Evolutionary conservation across 2,329 filamentous ascomycete species (phyloP), one percentile per base, ranked within the genome.

Genomic region (Claviceps cyperi): DNA sequence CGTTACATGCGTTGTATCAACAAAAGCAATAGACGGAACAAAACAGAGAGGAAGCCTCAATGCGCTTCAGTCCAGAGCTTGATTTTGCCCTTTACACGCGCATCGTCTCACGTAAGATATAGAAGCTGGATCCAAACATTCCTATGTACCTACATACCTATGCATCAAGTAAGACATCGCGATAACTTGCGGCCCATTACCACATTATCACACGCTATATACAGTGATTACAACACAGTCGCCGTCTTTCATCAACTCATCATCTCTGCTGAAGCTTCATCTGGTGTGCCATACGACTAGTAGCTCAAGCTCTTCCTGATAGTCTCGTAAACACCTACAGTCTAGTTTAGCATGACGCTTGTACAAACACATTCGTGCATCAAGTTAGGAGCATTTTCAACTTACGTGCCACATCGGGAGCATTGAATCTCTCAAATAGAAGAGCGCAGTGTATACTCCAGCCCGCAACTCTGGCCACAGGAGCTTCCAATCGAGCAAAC

Each of bases 331-430:
- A 87, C 74, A 61, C 83, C 82, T 86, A 32, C 6, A n/a, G 14
- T 9, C 15, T 2, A 19, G 32, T 35, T 43, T 32, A 44, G 50
- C 35, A 21, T 43, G 37, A 28, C 21, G 50, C 40, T 40, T n/a
- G n/a, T 35, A 22, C 19, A 2, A 2, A 40, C 4, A 21, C 4
- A 40, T 9, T 19, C 6, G 7, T 4, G 2, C 2, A 17, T 4
- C 28, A 2, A 11, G 14, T 17, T 4, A 14, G 15, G 24, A 13
- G 15, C 1, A 11, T 4, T 13, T 9, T 11, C 3, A 32, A 84
- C 87, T 81, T 70, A 94, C 89, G 81, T 14, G 86, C 79, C 59
- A 94, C 83, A 67, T 95, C 90, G 0, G 90, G 90, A 50, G 94
- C 72, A 62, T 89, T 82, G 55, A 87, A 86, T 61, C 75, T 80